Conservation (phyloP, 2,329 filamentous ascomycete species). For the Corinectria fuckeliana region DNA sequence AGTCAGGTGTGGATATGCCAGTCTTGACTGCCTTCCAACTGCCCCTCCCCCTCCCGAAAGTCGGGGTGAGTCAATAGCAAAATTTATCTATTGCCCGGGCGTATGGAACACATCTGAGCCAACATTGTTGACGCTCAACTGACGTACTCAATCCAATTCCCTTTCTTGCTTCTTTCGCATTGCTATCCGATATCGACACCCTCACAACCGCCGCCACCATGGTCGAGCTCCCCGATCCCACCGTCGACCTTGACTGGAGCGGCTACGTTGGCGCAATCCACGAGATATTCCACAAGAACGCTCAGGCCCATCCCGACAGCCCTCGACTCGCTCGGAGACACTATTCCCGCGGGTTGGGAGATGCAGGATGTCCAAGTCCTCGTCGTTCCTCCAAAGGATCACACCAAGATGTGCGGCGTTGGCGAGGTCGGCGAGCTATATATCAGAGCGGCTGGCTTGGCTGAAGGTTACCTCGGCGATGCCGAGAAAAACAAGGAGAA, state of each 20-base stretch:
- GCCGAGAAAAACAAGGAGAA: conserved; percentile 70
- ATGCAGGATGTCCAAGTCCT: conserved; percentile 91
- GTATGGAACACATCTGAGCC: too few species aligned
- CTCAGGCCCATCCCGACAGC: conserved; percentile 61
- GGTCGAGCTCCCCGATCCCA: conserved; percentile 62
- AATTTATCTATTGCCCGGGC: too few species aligned
- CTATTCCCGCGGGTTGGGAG: conserved; percentile 82
- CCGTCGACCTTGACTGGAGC: conserved; percentile 70
- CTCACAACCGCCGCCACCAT: not conserved
- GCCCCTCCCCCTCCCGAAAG: too few species aligned
- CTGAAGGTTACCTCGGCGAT: conserved; percentile 77
- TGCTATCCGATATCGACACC: too few species aligned
- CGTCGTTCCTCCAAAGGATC: conserved; percentile 74
- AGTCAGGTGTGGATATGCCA: too few species aligned
- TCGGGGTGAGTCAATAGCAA: too few species aligned
- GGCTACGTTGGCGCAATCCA: conserved; percentile 70
- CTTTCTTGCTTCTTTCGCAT: too few species aligned
- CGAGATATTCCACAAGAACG: conserved; percentile 71
- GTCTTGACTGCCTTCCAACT: too few species aligned
- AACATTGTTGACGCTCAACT: too few species aligned
- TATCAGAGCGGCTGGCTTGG: conserved; percentile 81
- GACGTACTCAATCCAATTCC: too few species aligned
- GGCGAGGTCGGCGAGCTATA: conserved; percentile 88
- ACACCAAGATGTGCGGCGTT: conserved; percentile 74
- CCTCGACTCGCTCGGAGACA: conserved; percentile 61